phyloP scores from a whole-genome alignment of 2,329 filamentous ascomycete species.

The Raffaelea albimanens region DNA sequence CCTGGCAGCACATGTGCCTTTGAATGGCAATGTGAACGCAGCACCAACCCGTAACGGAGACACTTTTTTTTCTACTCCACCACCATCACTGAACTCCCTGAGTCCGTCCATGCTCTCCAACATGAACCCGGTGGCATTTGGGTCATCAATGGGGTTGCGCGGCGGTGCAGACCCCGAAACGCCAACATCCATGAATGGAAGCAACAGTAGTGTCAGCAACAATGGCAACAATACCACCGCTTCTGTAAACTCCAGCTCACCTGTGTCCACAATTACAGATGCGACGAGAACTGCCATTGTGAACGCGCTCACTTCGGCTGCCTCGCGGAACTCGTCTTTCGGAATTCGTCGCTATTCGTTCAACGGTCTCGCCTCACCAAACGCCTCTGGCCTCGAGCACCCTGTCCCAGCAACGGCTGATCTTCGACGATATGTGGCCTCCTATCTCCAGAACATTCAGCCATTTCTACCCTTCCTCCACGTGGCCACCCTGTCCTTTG shows the following conservation, averaged over 20 bases:
- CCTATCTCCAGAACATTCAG: slow-evolving; percentile 88
- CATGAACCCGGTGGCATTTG: slow-evolving; percentile 50
- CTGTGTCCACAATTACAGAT: slow-evolving; percentile 56
- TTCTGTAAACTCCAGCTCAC: slow-evolving; percentile 34
- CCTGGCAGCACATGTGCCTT: too few relatives aligned
- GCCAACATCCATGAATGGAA: slow-evolving; percentile 61
- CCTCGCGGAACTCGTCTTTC: slow-evolving; percentile 43
- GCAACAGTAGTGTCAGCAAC: slow-evolving; percentile 18
- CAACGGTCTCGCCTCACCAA: slow-evolving; percentile 44
- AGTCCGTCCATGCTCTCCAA: slow-evolving; percentile 64
- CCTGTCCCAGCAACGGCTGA: slow-evolving; percentile 70
- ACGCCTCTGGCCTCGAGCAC: slow-evolving; percentile 38
- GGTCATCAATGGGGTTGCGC: slow-evolving; percentile 53
- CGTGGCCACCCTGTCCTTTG: slow-evolving; percentile 83
- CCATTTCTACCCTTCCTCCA: slow-evolving; percentile 93
- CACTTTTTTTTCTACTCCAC: slow-evolving; percentile 69
- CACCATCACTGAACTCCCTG: slow-evolving; percentile 62
- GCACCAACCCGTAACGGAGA: slow-evolving; percentile 36
- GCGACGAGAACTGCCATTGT: slow-evolving; percentile 53
- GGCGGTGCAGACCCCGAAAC: slow-evolving; percentile 55
- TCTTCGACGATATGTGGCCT: slow-evolving; percentile 80
- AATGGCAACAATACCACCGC: slow-evolving; percentile 36
- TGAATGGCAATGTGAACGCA: too few relatives aligned
- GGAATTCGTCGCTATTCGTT: slow-evolving; percentile 56
- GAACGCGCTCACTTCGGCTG: slow-evolving; percentile 38